Evolutionary conservation across 768 basidiomycete species (phyloP), one percentile per base, ranked within the genome.

Genomic region (Amanita muscaria): DNA sequence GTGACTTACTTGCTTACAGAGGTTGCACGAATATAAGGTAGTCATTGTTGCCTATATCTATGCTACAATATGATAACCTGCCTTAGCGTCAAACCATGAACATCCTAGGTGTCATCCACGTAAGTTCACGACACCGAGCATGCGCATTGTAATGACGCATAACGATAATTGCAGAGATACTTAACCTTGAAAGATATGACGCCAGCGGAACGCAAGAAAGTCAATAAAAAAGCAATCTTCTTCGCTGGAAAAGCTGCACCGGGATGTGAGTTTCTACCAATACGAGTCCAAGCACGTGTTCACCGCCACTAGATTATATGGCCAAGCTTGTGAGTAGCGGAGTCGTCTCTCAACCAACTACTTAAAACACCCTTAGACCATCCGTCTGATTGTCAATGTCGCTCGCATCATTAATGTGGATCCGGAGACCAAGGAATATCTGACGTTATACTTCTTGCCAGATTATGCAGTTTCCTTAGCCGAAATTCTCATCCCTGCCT

Each of bases 211-310:
- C 77, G 86, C 56, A 84, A 85, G 69, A 87, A 86, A 59, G 76
- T 84, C 51, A 80, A 76, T 53, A 85, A 80, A n/a, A 77, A 80
- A 42, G 91, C 90, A 15, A 84, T 90, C n/a, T 87, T 99, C 72
- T 98, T 99, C 51, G 94, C 90, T 24, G 94, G 96, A 51, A 97
- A 97, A 62, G 92, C 94, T 42, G 94, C 94, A 0, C 94, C 94
- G 30, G 93, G 81, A 47, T 90, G 83, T 85, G 58, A 57, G 81
- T 67, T 5, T 15, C 15, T 23, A 27, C 21, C 31, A n/a, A 11
- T 10, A 15, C n/a, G 15, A 5, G 16, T 31, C 15, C 14, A 22
- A 41, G 15, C 40, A 19, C 32, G 27, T 19, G 46, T 14, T 9
- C 14, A 38, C 4, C 12, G 30, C 32, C 30, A 8, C 12, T 36